Conservation (phyloP, 1,139 yeast species). For the Pichia sp. region DNA sequence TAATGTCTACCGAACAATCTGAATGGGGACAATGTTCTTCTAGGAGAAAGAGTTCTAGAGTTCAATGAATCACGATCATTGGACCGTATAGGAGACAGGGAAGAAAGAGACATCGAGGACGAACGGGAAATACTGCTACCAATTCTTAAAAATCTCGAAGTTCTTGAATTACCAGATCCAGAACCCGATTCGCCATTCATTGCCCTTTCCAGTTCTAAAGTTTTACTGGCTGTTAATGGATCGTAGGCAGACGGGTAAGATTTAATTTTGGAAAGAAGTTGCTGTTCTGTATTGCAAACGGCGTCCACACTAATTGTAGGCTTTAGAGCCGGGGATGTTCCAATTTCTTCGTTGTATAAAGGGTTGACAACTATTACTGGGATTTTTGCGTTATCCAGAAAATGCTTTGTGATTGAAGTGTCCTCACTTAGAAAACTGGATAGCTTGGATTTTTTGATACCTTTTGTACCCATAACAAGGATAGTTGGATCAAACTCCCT, state of each 20-base stretch:
- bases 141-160: constrained; percentile 20
- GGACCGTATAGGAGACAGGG: constrained; percentile 3
- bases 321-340: neutral
- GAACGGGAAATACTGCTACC: constrained; percentile 13
- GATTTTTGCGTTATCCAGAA: constrained; percentile 56
- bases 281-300: neutral
- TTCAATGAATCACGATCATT: neutral
- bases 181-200: constrained; percentile 1
- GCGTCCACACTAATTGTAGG: neutral
- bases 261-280: neutral
- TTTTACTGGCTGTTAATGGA: constrained; percentile 4
- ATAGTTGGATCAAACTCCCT: constrained; percentile 57
- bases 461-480: constrained; percentile 58
- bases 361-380: constrained; percentile 67
- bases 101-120: constrained; percentile 3
- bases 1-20: constrained; percentile 6
- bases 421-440: constrained; percentile 34
- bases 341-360: constrained; percentile 26
- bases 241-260: constrained; percentile 13
- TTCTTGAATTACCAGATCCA: constrained; percentile 7
- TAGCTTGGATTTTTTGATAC: constrained; percentile 34
- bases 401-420: constrained; percentile 49
- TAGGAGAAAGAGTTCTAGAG: constrained; percentile 1
- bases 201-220: constrained; percentile 10
- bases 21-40: constrained; percentile 24